phyloP scores from a whole-genome alignment of 768 basidiomycete species.

The Leccinum imitatum region DNA sequence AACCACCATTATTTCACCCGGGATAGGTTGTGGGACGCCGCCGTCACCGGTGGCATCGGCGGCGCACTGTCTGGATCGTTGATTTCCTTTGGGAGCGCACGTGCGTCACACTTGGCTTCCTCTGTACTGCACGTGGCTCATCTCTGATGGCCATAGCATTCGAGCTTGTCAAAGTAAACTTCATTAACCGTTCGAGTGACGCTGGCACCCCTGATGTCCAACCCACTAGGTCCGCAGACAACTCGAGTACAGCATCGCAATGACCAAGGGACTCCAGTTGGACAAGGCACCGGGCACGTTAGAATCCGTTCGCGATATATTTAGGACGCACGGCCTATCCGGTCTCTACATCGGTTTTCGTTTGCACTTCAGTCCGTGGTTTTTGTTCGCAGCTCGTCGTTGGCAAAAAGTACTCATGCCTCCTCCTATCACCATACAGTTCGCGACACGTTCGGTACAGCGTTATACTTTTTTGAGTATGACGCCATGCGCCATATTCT shows the following conservation, averaged over 20 bases:
- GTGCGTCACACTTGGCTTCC: conserved; percentile 47
- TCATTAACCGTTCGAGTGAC: conserved; percentile 1
- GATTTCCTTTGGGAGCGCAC: conserved; percentile 87
- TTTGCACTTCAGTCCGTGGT: conserved; percentile 73
- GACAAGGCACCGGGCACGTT: conserved; percentile 75
- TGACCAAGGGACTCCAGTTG: conserved; percentile 68
- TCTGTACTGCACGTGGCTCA: conserved; percentile 21
- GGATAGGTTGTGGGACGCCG: conserved; percentile 64
- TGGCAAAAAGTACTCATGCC: conserved; percentile 1
- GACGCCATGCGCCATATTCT: conserved; percentile 87
- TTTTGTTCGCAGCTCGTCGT: not conserved
- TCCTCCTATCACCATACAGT: conserved; percentile 43
- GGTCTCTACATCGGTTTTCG: conserved; percentile 84
- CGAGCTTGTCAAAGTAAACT: conserved; percentile 86
- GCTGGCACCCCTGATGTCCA: conserved; percentile 11
- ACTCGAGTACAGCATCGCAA: conserved; percentile 88
- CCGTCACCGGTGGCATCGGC: conserved; percentile 75
- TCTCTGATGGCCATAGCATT: conserved; percentile 52
- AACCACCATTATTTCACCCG: conserved; percentile 57
- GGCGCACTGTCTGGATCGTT: conserved; percentile 88
- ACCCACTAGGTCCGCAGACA: conserved; percentile 76
- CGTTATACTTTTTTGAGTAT: conserved; percentile 92
- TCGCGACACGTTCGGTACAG: conserved; percentile 87
- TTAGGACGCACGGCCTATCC: conserved; percentile 55
- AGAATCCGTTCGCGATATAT: conserved; percentile 79